Evolutionary conservation across 768 basidiomycete genomes (phyloP).

Genomic region (Chalciporus piperatus): DNA sequence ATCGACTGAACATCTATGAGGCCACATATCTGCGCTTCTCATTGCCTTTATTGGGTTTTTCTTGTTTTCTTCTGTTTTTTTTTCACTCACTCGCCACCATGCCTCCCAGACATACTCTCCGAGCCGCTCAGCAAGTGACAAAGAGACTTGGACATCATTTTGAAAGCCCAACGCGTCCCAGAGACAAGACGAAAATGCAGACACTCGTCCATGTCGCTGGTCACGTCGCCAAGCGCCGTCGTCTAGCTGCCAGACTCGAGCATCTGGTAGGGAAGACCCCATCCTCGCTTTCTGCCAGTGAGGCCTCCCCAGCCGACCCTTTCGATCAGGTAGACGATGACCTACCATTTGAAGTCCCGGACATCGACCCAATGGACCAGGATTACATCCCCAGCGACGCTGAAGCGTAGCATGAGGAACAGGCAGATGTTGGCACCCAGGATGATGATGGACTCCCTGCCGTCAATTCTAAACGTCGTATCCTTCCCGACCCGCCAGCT

Average conservation of each 20-base stretch:
- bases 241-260: background rate
- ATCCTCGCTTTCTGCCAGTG: too few species aligned
- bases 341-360: background rate
- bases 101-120: background rate
- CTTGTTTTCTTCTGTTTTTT: background rate
- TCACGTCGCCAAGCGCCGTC: background rate
- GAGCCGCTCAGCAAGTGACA: background rate
- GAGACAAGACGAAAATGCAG: conserved; percentile 12
- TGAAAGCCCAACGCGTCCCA: conserved; percentile 14
- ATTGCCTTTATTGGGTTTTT: background rate
- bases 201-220: background rate
- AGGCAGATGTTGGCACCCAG: too few species aligned
- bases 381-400: background rate
- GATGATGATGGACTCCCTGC: too few species aligned
- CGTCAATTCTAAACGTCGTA: background rate
- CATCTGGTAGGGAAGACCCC: too few species aligned
- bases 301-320: too few species aligned
- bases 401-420: too few species aligned
- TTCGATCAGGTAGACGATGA: background rate
- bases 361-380: background rate
- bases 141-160: conserved; percentile 21
- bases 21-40: too few species aligned
- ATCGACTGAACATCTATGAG: too few species aligned
- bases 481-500: background rate
- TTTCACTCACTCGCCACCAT: too few species aligned